Evolutionary conservation across 2,329 filamentous ascomycete genomes (phyloP), one percentile per base, ranked within the genome.

Genomic region (Colletotrichum spinosum): DNA sequence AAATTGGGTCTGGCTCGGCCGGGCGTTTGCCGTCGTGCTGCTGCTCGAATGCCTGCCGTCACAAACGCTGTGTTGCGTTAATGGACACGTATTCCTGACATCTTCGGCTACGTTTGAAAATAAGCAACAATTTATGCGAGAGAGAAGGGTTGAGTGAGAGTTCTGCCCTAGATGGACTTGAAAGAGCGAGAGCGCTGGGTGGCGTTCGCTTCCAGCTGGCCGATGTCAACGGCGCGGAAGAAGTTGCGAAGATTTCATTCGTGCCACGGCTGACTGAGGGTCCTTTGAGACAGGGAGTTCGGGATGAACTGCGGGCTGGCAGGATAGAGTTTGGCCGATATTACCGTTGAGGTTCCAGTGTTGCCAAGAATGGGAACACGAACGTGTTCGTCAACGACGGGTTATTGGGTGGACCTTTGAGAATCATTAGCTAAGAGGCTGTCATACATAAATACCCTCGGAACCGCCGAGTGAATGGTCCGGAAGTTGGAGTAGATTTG

Each of bases 21-120:
- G 39, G 35, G 50, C 35, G 7, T 9, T 39, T 15, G 50, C 50
- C 10, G n/a, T 52, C 6, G 50, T 52, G n/a, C 8, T 17, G 5
- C 11, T 52, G 50, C 37, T 52, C 8, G 50, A 52, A 15, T n/a
- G 8, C 11, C 8, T 52, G 50, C 50, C 15, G 8, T 52, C 37
- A 8, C 8, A 4, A 41, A 39, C 11, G 37, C 50, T 8, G 33
- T 41, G 9, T n/a, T 52, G 37, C 35, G 50, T 10, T 52, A 39
- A n/a, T 34, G 35, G n/a, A 52, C 50, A 5, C 35, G 37, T 6
- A 8, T 15, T 2, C 34, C 50, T 12, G 50, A 52, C n/a, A 52
- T 52, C n/a, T 52, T 52, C 12, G 50, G 50, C 8, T 52, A 52
- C 25, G 50, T 52, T 17, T 52, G 15, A 39, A 15, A 4, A 39